Conservation (phyloP, 2,329 filamentous ascomycete genomes). For the Sporothrix protearum region DNA sequence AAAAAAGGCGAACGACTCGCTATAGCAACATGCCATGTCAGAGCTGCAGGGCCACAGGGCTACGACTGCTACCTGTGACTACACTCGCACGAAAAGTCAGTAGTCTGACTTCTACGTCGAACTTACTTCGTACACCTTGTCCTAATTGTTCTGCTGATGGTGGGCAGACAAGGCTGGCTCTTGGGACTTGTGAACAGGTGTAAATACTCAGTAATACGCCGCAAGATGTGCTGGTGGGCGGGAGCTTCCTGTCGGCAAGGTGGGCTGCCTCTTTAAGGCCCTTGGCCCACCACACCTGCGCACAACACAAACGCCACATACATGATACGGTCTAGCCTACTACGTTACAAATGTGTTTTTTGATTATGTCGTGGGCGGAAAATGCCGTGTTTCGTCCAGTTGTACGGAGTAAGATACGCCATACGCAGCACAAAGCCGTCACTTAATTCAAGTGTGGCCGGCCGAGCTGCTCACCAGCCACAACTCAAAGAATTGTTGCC, state of each 20-base stretch:
- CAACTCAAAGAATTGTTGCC: background rate
- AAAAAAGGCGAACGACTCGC: background rate
- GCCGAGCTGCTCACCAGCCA: constrained; percentile 8
- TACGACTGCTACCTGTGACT: background rate
- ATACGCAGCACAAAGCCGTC: background rate
- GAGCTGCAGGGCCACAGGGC: background rate
- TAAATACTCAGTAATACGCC: background rate
- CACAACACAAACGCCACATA: constrained; percentile 5
- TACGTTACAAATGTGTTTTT: too few relatives aligned
- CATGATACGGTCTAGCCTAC: background rate
- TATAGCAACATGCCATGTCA: background rate
- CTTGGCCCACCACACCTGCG: background rate
- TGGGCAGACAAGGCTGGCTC: background rate
- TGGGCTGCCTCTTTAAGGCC: constrained; percentile 10
- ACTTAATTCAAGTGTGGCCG: background rate
- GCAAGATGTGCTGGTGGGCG: background rate
- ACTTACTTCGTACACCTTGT: too few relatives aligned
- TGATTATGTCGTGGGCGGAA: too few relatives aligned
- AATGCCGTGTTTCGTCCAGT: too few relatives aligned
- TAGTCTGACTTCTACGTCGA: too few relatives aligned
- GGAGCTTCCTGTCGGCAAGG: background rate
- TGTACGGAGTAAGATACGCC: background rate
- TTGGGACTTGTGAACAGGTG: background rate
- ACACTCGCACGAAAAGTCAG: background rate
- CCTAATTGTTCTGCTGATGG: too few relatives aligned